Percentiles rank a stretch among this genome's conserved stretches.
Evolutionary conservation across 2,329 filamentous ascomycete species (phyloP).

Genomic region (Elsinoe ampelina): DNA sequence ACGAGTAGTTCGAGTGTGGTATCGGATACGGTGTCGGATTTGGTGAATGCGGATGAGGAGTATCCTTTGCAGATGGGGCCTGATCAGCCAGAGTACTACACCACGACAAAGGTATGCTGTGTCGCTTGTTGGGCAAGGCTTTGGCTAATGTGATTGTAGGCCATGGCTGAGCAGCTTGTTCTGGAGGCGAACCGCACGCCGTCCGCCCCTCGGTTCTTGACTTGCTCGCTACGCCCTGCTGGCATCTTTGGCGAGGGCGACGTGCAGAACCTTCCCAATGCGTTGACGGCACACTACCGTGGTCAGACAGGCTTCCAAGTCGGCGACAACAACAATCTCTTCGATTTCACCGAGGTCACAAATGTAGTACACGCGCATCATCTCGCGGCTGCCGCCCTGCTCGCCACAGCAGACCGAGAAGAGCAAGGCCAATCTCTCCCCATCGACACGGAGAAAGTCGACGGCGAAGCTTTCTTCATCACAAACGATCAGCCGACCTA

Average conservation of each 20-base stretch:
- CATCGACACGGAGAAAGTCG: slow-evolving; percentile 39
- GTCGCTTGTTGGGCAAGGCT: too few species aligned
- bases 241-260: slow-evolving; percentile 45
- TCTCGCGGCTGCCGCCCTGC: slow-evolving; percentile 41
- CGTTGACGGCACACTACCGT: slow-evolving; percentile 36
- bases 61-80: slow-evolving; percentile 38
- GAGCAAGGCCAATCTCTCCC: slow-evolving; percentile 28
- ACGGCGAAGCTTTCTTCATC: slow-evolving; percentile 44
- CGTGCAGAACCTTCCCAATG: slow-evolving; percentile 37
- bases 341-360: slow-evolving; percentile 45
- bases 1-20: slow-evolving; percentile 44
- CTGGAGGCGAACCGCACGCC: slow-evolving; percentile 40
- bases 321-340: slow-evolving; percentile 44
- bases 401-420: slow-evolving; percentile 33
- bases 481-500: slow-evolving; percentile 43
- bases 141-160: slow-evolving; percentile 23
- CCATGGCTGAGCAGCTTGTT: slow-evolving; percentile 39
- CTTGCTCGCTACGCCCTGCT: slow-evolving; percentile 40
- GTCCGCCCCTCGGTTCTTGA: slow-evolving; percentile 36
- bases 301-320: slow-evolving; percentile 44
- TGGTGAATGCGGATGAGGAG: slow-evolving; percentile 42
- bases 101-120: slow-evolving; percentile 36
- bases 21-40: slow-evolving; percentile 35
- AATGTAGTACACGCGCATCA: slow-evolving; percentile 46
- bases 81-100: slow-evolving; percentile 43